Evolutionary conservation across 1,139 yeast genomes (phyloP).

Genomic region (Protomyces macrosporus): DNA sequence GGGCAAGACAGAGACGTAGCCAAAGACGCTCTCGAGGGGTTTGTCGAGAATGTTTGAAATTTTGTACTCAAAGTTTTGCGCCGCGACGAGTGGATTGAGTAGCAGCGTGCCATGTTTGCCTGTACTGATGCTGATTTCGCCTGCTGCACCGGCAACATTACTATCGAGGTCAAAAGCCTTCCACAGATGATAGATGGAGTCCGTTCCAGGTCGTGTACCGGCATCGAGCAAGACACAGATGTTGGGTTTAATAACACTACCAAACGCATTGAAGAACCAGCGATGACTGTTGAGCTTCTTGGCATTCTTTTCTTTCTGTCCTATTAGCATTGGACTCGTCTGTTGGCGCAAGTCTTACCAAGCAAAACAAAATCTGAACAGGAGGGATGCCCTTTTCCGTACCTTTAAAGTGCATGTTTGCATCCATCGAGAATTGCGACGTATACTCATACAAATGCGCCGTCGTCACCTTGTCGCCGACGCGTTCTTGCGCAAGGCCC

Average conservation of each 20-base stretch:
- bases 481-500: conserved; percentile 84
- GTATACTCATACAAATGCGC: conserved; percentile 71
- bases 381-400: conserved; percentile 62
- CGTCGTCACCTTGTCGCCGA: conserved; percentile 35
- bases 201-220: conserved; percentile 87
- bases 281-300: conserved; percentile 39
- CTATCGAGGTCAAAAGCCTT: conserved; percentile 80
- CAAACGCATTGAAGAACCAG: conserved; percentile 93
- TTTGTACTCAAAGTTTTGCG: conserved; percentile 89
- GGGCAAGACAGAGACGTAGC: conserved; percentile 82
- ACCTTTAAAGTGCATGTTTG: conserved; percentile 44
- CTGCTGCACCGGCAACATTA: conserved; percentile 91
- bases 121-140: conserved; percentile 69
- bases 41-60: conserved; percentile 87
- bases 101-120: conserved; percentile 60
- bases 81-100: conserved; percentile 79
- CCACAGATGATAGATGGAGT: conserved; percentile 81
- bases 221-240: conserved; percentile 83
- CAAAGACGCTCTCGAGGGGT: conserved; percentile 83
- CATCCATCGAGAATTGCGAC: conserved; percentile 55
- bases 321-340: neutral
- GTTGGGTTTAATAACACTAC: conserved; percentile 78
- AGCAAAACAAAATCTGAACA: conserved; percentile 80
- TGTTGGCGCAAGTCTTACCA: neutral
- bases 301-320: neutral